Conservation (phyloP, 2,329 filamentous ascomycete species). For the Aspergillus ustus region DNA sequence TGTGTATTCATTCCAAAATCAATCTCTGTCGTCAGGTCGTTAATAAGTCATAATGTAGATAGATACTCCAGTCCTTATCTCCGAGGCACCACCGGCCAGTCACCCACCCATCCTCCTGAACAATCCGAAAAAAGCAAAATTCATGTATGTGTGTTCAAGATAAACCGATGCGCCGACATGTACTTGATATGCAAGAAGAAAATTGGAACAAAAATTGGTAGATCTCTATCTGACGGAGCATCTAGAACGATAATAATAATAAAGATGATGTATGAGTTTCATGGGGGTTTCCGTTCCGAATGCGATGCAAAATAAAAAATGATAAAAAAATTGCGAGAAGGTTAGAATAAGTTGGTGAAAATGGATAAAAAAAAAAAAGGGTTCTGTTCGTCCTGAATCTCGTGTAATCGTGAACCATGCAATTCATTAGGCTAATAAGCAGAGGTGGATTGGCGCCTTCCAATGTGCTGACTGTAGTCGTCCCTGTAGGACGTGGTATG, state of each 20-base stretch:
- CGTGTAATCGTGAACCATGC: conserved; percentile 4
- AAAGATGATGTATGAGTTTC: conserved; percentile 8
- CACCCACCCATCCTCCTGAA: not conserved
- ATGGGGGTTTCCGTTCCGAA: not conserved
- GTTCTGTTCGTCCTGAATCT: conserved; percentile 25
- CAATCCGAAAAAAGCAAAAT: conserved; percentile 3
- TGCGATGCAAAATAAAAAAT: conserved; percentile 10
- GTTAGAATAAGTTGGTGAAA: not conserved
- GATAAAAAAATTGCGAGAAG: not conserved
- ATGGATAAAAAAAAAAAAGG: not conserved
- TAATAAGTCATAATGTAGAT: conserved; percentile 5
- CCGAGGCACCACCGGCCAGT: conserved; percentile 3
- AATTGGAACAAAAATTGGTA: conserved; percentile 10
- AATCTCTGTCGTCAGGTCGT: conserved; percentile 1
- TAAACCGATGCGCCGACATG: conserved; percentile 10
- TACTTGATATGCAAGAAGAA: conserved; percentile 2
- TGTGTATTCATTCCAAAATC: not conserved
- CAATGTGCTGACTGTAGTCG: conserved; percentile 8
- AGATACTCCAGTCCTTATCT: conserved; percentile 1
- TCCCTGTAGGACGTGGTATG: conserved; percentile 16
- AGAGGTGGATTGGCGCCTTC: conserved; percentile 33
- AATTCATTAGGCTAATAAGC: not conserved
- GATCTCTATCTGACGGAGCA: conserved; percentile 17
- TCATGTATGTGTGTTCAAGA: conserved; percentile 1
- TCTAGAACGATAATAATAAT: conserved; percentile 14